Evolutionary conservation across 352 stramenopile species (phyloP).

Genomic region (Globisporangium apiculatum): DNA sequence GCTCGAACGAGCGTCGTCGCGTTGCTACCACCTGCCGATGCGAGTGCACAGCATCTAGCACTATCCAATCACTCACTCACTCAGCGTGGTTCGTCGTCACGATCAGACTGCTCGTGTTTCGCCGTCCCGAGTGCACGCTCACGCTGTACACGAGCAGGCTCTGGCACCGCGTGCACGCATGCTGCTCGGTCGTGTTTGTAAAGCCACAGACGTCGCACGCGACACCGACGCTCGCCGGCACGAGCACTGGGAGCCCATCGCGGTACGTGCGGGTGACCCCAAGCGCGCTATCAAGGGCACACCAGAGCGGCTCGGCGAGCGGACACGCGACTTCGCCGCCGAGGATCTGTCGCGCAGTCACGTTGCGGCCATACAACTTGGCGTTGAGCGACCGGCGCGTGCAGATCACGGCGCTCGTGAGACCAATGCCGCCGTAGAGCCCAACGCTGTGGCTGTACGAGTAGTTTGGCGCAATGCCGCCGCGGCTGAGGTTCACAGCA

Average conservation of each 20-base stretch:
- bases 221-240: constrained; percentile 34
- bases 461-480: constrained; percentile 68
- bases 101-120: constrained; percentile 48
- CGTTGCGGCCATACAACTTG: constrained; percentile 55
- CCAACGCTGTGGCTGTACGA: constrained; percentile 76
- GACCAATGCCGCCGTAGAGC: constrained; percentile 63
- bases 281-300: constrained; percentile 50
- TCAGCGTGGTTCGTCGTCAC: constrained; percentile 13
- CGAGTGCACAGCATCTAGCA: too few relatives aligned
- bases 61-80: background rate
- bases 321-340: constrained; percentile 57
- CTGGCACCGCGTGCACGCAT: constrained; percentile 43
- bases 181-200: constrained; percentile 34
- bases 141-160: constrained; percentile 70
- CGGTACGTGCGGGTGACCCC: constrained; percentile 55
- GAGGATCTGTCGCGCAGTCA: constrained; percentile 61
- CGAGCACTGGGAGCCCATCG: constrained; percentile 51
- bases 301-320: constrained; percentile 56
- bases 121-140: constrained; percentile 53
- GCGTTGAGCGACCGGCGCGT: constrained; percentile 71
- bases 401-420: constrained; percentile 64
- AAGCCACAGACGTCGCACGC: constrained; percentile 51
- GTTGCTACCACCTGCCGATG: too few relatives aligned
- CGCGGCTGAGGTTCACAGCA: constrained; percentile 47
- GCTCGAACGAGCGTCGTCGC: too few relatives aligned